Conservation (phyloP, 2,329 filamentous ascomycete species). For the Ophiostoma triangulosporum region DNA sequence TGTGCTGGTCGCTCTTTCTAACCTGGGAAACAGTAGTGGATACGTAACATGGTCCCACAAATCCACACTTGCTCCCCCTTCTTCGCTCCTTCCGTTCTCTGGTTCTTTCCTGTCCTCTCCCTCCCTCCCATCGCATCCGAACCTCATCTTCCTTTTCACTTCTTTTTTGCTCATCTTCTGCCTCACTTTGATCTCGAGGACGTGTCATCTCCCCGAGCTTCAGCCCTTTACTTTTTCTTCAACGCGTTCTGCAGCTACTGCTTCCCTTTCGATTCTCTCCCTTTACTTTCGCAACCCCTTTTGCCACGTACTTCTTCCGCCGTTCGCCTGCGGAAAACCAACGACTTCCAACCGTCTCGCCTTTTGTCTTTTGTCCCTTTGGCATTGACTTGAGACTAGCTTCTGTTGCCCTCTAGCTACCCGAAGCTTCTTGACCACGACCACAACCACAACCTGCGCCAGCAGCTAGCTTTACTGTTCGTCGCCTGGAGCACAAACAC, state of each 20-base stretch:
- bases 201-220: neutral
- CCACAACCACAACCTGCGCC: neutral
- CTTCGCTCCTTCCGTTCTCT: neutral
- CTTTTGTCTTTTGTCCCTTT: too few species aligned
- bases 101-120: neutral
- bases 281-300: neutral
- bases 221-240: neutral
- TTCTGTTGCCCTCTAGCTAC: neutral
- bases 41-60: constrained; percentile 10
- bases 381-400: neutral
- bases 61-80: constrained; percentile 8
- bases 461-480: constrained; percentile 1
- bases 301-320: constrained; percentile 8
- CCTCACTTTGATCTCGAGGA: neutral
- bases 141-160: constrained; percentile 3
- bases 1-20: constrained; percentile 3
- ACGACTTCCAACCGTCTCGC: neutral
- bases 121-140: constrained; percentile 9
- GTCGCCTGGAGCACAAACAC: neutral
- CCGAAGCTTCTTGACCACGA: constrained; percentile 3
- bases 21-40: constrained; percentile 11
- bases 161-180: neutral
- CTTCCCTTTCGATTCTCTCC: neutral
- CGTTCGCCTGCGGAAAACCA: constrained; percentile 9
- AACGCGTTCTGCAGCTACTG: neutral